phyloP scores from a whole-genome alignment of 2,329 filamentous ascomycete species.

The Botrytis deweyae region DNA sequence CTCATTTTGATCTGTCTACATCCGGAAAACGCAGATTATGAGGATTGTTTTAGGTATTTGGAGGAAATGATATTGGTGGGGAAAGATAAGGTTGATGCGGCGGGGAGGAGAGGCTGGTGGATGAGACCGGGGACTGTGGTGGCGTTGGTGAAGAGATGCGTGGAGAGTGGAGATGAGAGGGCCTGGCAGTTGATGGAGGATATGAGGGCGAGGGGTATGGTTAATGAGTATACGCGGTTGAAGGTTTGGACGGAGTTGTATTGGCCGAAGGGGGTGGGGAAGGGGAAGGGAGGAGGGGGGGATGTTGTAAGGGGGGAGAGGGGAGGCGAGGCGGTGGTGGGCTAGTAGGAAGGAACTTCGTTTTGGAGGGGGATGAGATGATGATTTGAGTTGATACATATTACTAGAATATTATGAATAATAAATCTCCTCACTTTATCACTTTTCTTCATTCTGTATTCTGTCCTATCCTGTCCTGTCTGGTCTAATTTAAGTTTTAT shows the following conservation, averaged over 20 bases:
- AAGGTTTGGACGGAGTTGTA: conserved; percentile 14
- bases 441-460: neutral
- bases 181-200: conserved; percentile 32
- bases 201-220: conserved; percentile 29
- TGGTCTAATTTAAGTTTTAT: accelerated
- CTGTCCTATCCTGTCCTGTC: accelerated
- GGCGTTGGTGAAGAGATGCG: conserved; percentile 30
- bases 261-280: neutral
- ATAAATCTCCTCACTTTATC: neutral
- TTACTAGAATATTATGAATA: neutral
- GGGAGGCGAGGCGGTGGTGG: too few species aligned
- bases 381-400: neutral
- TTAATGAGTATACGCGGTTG: conserved; percentile 1
- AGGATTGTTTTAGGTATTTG: conserved; percentile 50
- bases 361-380: neutral
- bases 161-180: conserved; percentile 28
- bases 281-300: neutral
- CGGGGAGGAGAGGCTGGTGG: conserved; percentile 36
- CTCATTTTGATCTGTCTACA: conserved; percentile 57
- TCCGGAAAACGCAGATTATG: conserved; percentile 42
- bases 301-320: too few species aligned
- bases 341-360: neutral
- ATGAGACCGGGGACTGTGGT: conserved; percentile 36
- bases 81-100: conserved; percentile 32
- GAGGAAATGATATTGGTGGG: conserved; percentile 49